Evolutionary conservation across 768 basidiomycete genomes (phyloP), one percentile per base, ranked within the genome.

Genomic region (Hypholoma fasciculare): DNA sequence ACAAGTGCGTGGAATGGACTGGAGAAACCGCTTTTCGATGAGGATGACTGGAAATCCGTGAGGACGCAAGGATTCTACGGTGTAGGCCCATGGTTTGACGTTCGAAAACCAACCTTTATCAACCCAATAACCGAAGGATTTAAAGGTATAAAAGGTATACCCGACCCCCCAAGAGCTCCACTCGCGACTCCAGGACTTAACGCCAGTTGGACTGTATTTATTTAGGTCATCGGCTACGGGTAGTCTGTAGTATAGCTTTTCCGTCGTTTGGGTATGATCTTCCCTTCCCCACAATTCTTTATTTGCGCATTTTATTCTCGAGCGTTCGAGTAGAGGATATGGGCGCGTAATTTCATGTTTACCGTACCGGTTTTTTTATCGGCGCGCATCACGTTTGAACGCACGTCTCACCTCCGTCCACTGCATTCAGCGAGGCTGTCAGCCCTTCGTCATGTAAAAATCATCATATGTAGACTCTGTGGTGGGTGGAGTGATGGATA

Each of bases 151-250:
- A 16, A 17, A 12, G 48, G 48, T 7, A 27, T 49, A 7, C 23
- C 48, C 13, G 48, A 49, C 11, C 9, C 48, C n/a, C 48, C 48
- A 4, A 46, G 19, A 46, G 44, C 44, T 9, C 44, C 44, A 12
- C 17, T 46, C 8, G 17, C 44, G 23, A 19, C n/a, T 17, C 11
- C 23, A 11, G 44, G 44, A 19, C 30, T 61, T 57, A 3, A 69
- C 69, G 8, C 14, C 40, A 19, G 40, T 13, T 16, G 19, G 40
- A 43, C 14, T 19, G 19, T 16, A 16, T 43, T 43, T 43, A 43
- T 43, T 43, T 43, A 43, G 40, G 6, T 43, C 12, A 4, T 3
- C 6, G 1, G 9, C 40, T 43, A 23, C 23, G 23, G 23, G 23
- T 23, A 23, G 23, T 23, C 19, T 43, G 40, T 43, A 16, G 1